Conservation (phyloP, 108 stramenopile species). For the Nitzschia putrida region DNA sequence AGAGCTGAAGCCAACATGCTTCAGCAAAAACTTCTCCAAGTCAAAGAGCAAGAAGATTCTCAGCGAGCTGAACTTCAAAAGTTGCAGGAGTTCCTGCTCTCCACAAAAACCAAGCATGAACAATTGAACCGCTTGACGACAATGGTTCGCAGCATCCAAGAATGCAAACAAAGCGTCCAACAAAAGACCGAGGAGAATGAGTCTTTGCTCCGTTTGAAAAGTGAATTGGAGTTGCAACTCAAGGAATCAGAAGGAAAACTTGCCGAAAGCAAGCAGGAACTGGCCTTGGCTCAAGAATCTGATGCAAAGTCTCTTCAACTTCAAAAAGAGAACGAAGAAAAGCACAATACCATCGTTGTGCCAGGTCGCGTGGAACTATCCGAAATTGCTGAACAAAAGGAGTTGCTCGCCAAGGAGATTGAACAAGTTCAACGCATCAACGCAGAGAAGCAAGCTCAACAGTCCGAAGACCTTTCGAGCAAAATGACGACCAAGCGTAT, state of each 20-base stretch:
- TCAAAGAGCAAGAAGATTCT: not conserved
- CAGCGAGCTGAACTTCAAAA: not conserved
- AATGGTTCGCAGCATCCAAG: not conserved
- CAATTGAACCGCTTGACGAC: constrained; percentile 1
- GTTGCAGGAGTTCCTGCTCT: not conserved
- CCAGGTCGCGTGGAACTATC: constrained; percentile 30
- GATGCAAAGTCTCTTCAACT: constrained; percentile 31
- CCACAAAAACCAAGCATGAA: not conserved
- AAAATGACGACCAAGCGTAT: constrained; percentile 19
- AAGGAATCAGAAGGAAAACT: constrained; percentile 17
- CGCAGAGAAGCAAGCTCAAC: constrained; percentile 7
- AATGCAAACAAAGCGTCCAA: constrained; percentile 3
- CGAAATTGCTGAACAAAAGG: constrained; percentile 18
- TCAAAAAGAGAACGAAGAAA: constrained; percentile 13
- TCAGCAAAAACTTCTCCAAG: not conserved
- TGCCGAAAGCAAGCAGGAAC: constrained; percentile 21
- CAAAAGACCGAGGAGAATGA: constrained; percentile 7
- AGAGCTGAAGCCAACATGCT: not conserved
- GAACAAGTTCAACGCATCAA: constrained; percentile 37
- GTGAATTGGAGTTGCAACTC: constrained; percentile 8
- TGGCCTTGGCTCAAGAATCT: not conserved
- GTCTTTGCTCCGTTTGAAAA: constrained; percentile 9
- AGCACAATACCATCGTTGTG: constrained; percentile 25
- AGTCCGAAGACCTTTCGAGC: constrained; percentile 28
- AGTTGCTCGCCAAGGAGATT: constrained; percentile 27